Percentiles rank a stretch among this genome's conserved stretches.
Conservation (phyloP, 2,329 filamentous ascomycete species). For the Aspergillus fumigatiaffinis region DNA sequence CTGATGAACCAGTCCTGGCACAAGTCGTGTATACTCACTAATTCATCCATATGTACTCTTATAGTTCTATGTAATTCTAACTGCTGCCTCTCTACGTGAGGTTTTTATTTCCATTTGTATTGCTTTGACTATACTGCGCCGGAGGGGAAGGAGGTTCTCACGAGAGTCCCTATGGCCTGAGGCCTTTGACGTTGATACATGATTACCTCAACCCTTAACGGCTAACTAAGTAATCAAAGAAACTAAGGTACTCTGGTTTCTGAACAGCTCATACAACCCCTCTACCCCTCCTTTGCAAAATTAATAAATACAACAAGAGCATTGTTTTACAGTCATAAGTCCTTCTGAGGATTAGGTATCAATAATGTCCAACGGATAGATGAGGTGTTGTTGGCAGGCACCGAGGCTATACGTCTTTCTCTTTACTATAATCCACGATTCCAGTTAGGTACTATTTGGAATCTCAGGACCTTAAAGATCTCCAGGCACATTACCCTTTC, state of each 20-base stretch:
- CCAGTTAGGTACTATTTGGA: background rate
- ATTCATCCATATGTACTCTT: conserved; percentile 6
- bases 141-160: background rate
- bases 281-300: background rate
- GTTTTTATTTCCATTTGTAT: background rate
- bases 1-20: conserved; percentile 12
- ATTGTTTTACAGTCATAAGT: background rate
- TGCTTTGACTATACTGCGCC: background rate
- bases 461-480: background rate
- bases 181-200: background rate
- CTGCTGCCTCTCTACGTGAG: background rate
- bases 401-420: background rate
- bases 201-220: background rate
- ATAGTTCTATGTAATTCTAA: background rate
- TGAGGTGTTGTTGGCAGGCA: background rate
- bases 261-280: background rate
- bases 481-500: background rate
- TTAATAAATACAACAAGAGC: background rate
- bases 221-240: too few species aligned
- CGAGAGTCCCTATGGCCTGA: background rate
- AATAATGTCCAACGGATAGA: background rate
- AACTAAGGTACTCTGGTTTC: background rate
- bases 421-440: background rate
- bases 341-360: background rate
- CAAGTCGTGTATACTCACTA: background rate